phyloP scores from a whole-genome alignment of 75 land plant genomes.

The Cryptomeria japonica region DNA sequence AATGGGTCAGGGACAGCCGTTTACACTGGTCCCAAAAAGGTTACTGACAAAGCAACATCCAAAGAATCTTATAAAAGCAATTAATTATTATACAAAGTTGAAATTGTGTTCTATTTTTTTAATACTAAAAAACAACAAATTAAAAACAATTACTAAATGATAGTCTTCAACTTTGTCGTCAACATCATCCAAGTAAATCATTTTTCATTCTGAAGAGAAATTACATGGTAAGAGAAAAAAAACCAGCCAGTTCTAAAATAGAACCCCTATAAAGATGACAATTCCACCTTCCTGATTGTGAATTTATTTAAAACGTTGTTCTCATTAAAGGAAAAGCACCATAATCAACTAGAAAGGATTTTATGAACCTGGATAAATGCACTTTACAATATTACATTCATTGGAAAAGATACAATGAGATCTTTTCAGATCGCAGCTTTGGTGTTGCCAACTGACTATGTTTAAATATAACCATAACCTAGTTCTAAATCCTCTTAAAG shows the following conservation, averaged over 20 bases:
- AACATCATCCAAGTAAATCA: background rate
- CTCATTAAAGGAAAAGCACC: background rate
- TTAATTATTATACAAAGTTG: background rate
- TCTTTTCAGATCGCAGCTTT: conserved; percentile 5
- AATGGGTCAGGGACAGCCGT: no score
- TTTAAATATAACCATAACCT: background rate
- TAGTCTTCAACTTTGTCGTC: background rate
- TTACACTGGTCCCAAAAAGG: background rate
- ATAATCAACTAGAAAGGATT: background rate
- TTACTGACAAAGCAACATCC: background rate
- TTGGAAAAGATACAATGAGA: conserved; percentile 6
- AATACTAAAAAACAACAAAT: no score
- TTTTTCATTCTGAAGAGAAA: background rate
- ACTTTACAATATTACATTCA: conserved; percentile 14
- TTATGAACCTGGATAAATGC: conserved; percentile 1
- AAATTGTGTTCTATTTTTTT: background rate
- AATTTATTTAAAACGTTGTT: background rate
- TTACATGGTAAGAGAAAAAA: background rate
- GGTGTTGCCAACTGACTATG: background rate
- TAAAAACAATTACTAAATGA: background rate
- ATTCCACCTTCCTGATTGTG: background rate
- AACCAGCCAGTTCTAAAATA: background rate
- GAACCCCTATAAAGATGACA: background rate
- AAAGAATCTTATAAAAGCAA: background rate
- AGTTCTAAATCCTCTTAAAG: conserved; percentile 10